Base-by-base conservation (phyloP, 805 yeast genomes). In the Candida golubevii region DNA sequence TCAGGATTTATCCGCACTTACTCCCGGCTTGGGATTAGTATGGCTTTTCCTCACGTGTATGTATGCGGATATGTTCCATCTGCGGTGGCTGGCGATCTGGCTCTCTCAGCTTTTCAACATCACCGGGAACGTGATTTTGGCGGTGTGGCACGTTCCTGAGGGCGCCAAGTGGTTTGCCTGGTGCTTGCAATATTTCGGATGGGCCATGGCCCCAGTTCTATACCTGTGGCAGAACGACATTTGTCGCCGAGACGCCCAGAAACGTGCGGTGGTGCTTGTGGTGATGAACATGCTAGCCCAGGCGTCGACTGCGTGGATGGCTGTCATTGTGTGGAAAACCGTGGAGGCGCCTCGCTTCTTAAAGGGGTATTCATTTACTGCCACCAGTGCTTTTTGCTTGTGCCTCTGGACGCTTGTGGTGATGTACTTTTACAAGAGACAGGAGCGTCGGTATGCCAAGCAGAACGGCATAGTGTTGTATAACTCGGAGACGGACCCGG, bases 161-260 rank as follows among this genome's bases (percentile, higher is more conserved):
- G 46, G 67, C n/a, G 79, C 85, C 12, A 79, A 81, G 60, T 80
- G 85, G 85, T 79, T 73, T 65, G 86, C 80, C 0, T 81, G 77
- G 58, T 67, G 79, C 54, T 67, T 76, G 39, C 79, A 77, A 15
- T 81, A 80, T 55, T 78, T 78, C 59, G 77, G 81, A 11, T 80
- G 83, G 74, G 77, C 85, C 13, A 77, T 77, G 59, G 79, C 84
- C 2, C 82, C 85, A 0, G 80, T 80, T 38, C 61, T 79, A 39
- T 77, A 80, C 67, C 72, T 82, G 1, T 73, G 77, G 68, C 76
- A 76, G 44, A 75, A 75, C 53, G 85, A 80, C 60, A 72, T 80
- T 42, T 66, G 79, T 47, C 67, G 86, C 48, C 66, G 75, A 46
- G 82, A 80, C 56, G 77, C 78, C 11, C 75, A 79, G 47, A 69